phyloP scores from a whole-genome alignment of 2,329 filamentous ascomycete genomes.

The Trichoderma brevicompactum region DNA sequence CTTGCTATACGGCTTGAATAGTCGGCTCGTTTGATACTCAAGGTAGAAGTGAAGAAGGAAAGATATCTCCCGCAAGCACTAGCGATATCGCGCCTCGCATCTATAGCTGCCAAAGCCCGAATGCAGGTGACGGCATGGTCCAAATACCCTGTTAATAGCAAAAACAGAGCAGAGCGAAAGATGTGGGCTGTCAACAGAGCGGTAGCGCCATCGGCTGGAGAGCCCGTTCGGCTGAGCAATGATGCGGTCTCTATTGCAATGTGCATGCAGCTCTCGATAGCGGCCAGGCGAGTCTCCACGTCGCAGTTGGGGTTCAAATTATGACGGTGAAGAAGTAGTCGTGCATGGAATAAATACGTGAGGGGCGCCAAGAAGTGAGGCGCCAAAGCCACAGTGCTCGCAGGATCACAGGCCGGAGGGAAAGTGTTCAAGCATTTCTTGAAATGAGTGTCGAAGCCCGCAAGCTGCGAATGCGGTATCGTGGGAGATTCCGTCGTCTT shows the following conservation, averaged over 20 bases:
- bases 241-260: constrained; percentile 79
- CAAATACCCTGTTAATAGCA: constrained; percentile 75
- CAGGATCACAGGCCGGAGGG: constrained; percentile 72
- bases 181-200: constrained; percentile 80
- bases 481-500: constrained; percentile 70
- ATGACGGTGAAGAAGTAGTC: constrained; percentile 85
- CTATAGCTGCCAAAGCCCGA: constrained; percentile 71
- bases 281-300: constrained; percentile 66
- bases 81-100: constrained; percentile 72
- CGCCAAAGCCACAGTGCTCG: constrained; percentile 69
- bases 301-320: constrained; percentile 78
- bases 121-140: constrained; percentile 74
- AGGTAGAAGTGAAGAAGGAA: constrained; percentile 74
- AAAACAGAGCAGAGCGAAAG: constrained; percentile 82
- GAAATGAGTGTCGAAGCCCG: constrained; percentile 83
- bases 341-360: constrained; percentile 77
- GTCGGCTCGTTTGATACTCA: constrained; percentile 62
- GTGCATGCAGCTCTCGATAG: constrained; percentile 76
- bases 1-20: constrained; percentile 47
- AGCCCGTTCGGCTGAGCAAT: constrained; percentile 69
- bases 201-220: constrained; percentile 69
- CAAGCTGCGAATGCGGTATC: constrained; percentile 69
- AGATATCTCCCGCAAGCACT: constrained; percentile 80
- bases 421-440: constrained; percentile 74
- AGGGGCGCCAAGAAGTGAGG: constrained; percentile 75